Evolutionary conservation across 2,329 filamentous ascomycete species (phyloP).

Genomic region (Neofusicoccum sp.): DNA sequence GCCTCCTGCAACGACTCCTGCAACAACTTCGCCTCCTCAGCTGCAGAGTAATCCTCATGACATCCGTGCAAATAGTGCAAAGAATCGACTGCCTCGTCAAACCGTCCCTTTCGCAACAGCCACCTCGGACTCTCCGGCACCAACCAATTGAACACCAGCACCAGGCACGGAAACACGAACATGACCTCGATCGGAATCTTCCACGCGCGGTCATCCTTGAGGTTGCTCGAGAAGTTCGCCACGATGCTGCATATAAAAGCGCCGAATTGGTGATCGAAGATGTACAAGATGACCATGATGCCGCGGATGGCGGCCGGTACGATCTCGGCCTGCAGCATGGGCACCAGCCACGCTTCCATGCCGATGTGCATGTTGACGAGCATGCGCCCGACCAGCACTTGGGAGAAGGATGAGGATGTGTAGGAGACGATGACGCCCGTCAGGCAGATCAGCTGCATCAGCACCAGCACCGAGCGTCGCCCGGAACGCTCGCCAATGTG

Average conservation of each 20-base stretch:
- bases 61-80: neutral
- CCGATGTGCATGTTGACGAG: slow-evolving; percentile 22
- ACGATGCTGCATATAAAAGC: slow-evolving; percentile 14
- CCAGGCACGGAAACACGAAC: slow-evolving; percentile 15
- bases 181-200: slow-evolving; percentile 17
- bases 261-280: slow-evolving; percentile 15
- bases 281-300: slow-evolving; percentile 17
- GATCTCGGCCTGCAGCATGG: slow-evolving; percentile 23
- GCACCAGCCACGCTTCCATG: slow-evolving; percentile 24
- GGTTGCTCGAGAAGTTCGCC: slow-evolving; percentile 8
- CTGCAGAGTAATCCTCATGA: neutral
- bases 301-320: slow-evolving; percentile 21
- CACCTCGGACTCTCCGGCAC: slow-evolving; percentile 3
- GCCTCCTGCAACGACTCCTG: neutral
- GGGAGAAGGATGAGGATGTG: slow-evolving; percentile 19
- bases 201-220: slow-evolving; percentile 14
- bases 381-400: slow-evolving; percentile 22
- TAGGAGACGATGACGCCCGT: slow-evolving; percentile 21
- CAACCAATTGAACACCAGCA: neutral
- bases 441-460: slow-evolving; percentile 3
- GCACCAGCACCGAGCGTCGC: neutral
- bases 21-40: neutral
- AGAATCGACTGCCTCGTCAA: neutral
- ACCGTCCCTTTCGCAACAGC: slow-evolving; percentile 16
- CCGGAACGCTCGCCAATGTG: slow-evolving; percentile 2